These are phyloP conservation scores for Ceratobasidium sp. DNA, from an alignment of 1,284 basidiomycete species.

Conservation along the genomic window DNA sequence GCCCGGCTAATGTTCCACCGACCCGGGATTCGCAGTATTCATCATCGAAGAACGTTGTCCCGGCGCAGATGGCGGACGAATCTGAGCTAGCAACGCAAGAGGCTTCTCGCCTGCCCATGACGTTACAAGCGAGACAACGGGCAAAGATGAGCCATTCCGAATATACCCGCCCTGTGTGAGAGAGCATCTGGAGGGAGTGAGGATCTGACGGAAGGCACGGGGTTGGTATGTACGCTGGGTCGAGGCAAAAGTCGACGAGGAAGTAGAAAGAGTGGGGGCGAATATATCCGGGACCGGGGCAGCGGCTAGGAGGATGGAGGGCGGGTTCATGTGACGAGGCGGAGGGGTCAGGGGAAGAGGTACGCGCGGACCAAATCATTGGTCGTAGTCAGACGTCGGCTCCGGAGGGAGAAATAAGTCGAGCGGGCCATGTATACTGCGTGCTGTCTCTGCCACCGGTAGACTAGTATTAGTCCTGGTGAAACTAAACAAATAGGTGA, in stretches of 20 bases:
- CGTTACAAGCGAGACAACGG: conserved; percentile 75
- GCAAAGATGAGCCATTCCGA: conserved; percentile 78
- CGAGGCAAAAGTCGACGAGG: conserved; percentile 45
- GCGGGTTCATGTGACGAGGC: conserved; percentile 23
- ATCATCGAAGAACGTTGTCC: conserved; percentile 80
- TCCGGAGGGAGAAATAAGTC: conserved; percentile 48
- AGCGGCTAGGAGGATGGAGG: neutral
- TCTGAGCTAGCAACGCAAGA: conserved; percentile 77
- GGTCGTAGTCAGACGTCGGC: conserved; percentile 43
- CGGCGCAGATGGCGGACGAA: conserved; percentile 66
- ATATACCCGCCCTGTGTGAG: conserved; percentile 78
- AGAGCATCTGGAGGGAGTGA: conserved; percentile 81
- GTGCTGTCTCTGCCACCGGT: conserved; percentile 66
- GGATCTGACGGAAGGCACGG: conserved; percentile 45
- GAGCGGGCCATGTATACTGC: conserved; percentile 73
- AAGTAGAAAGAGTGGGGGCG: conserved; percentile 36
- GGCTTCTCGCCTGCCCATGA: conserved; percentile 89
- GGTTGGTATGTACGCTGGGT: conserved; percentile 44
- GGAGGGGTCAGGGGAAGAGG: conserved; percentile 29
- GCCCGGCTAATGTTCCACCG: conserved; percentile 87
- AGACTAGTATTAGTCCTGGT: conserved; percentile 9
- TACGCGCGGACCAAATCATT: conserved; percentile 29
- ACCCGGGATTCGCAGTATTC: conserved; percentile 88
- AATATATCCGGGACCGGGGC: conserved; percentile 5
- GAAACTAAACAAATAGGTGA: conserved; percentile 20